Evolutionary conservation across 768 basidiomycete genomes (phyloP), one percentile per base, ranked within the genome.

Genomic region (Rhizopogon sp.): DNA sequence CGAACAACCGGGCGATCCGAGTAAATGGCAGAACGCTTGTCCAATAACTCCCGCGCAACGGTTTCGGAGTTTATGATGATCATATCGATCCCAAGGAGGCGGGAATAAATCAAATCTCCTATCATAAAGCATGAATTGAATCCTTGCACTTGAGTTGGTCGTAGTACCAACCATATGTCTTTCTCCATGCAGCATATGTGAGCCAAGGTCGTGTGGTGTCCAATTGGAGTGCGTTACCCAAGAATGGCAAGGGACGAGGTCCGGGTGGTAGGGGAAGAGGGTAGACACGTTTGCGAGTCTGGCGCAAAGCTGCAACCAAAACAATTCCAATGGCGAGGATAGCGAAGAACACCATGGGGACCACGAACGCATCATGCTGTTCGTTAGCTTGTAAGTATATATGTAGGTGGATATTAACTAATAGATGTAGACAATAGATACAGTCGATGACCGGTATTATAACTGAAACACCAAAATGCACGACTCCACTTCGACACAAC

Each of bases 141-240:
- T 28, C 4, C 17, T 22, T 2, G 22, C 22, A 22, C 22, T 22
- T 22, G 22, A 22, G 22, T 22, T 22, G 22, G 22, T 3, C 22
- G 22, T 22, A 22, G 20, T 25, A 67, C 74, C 35, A 42, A 80
- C 80, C 80, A 61, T 78, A 79, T 56, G 58, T 66, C 7, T 63
- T 63, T 6, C 67, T 70, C 78, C 76, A 79, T 40, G 72, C 68
- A 4, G 66, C 61, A 54, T 79, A 80, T n/a, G 65, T 67, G 42
- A 74, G 55, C 57, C 74, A 74, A 54, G 74, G 72, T 54, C 74
- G 63, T 44, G 73, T 64, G 22, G 62, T 60, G 22, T 76, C 71
- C 55, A 82, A 70, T 52, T 81, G 76, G 17, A 75, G 67, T 16
- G 68, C 60, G 56, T 81, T 82, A 5, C 80, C 81, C 16, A 82